These are phyloP conservation scores for Suillus variegatus DNA, from an alignment of 768 basidiomycete genomes.

Conservation along the genomic window DNA sequence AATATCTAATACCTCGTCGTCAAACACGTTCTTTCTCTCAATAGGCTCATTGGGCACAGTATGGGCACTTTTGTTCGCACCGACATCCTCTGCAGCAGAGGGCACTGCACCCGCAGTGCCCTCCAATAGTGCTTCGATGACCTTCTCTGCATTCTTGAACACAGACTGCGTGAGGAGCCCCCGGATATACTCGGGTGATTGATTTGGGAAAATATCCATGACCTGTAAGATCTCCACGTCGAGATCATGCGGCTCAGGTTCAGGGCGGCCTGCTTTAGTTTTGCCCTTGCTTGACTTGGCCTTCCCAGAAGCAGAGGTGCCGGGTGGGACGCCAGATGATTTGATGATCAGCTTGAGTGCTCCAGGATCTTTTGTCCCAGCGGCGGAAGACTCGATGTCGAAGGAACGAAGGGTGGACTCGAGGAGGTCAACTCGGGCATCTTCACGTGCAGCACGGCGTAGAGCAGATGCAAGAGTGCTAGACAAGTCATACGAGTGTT, in stretches of 20 bases:
- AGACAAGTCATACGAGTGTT: constrained; percentile 63
- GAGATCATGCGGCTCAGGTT: constrained; percentile 35
- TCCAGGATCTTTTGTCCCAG: constrained; percentile 44
- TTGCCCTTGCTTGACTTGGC: constrained; percentile 41
- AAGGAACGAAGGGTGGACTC: constrained; percentile 51
- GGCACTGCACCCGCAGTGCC: constrained; percentile 57
- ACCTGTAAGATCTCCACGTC: constrained; percentile 68
- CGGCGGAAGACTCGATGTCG: constrained; percentile 22
- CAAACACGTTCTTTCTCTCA: constrained; percentile 73
- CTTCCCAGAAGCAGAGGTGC: constrained; percentile 36
- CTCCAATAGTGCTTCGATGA: constrained; percentile 75
- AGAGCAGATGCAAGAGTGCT: constrained; percentile 48
- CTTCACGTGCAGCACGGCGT: constrained; percentile 48
- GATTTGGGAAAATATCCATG: constrained; percentile 74
- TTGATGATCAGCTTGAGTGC: constrained; percentile 64
- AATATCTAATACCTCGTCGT: constrained; percentile 70
- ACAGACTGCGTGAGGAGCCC: constrained; percentile 52
- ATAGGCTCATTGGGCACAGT: constrained; percentile 18
- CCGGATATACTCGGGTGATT: constrained; percentile 55
- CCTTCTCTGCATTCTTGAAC: constrained; percentile 55
- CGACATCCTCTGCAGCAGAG: constrained; percentile 22
- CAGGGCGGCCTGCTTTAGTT: constrained; percentile 32
- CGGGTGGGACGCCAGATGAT: constrained; percentile 52
- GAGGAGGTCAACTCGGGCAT: constrained; percentile 58
- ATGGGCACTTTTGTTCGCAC: background rate